Base-by-base conservation (phyloP, 768 basidiomycete species). In the Crassisporium funariophilum region DNA sequence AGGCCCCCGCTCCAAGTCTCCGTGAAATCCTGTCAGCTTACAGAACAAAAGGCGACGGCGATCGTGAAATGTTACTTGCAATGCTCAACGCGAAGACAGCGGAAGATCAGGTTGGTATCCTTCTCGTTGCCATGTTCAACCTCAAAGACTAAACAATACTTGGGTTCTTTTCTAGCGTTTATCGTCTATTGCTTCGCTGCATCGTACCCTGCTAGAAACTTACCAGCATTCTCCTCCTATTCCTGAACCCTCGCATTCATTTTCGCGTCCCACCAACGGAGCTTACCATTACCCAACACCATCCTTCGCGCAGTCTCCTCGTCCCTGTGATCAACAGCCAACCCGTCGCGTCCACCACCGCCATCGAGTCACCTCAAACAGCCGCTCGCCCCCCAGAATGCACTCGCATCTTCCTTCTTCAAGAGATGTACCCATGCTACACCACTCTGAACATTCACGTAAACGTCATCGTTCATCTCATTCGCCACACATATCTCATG, bases 81-180 rank as follows among this genome's bases (percentile, higher is more conserved):
- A 88, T 97, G 79, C 75, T 97, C 40, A 91, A 88, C 50, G 92
- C 93, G 60, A 97, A 97, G 73, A 80, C 84, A 36, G 86, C 94
- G 10, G 94, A 97, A 64, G 94, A 97, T 62, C 88, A 95, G 80
- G 91, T 91, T 54, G 33, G 81, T 59, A 42, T 50, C 41, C 42
- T 25, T 31, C 41, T 39, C 46, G 38, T 43, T 33, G 24, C 47
- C 45, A 19, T 23, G 31, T 15, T 40, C 39, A 40, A 20, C 19
- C 36, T 41, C 17, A 43, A 37, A 50, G 24, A 41, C 41, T 47
- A 41, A 45, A 35, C 43, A 45, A 40, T 27, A 50, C 37, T 41
- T 44, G 13, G 35, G 17, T 33, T 15, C 21, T 31, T 11, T 41
- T 47, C 35, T 57, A 91, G 87, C 83, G 89, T 41, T 69, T 88